Base-by-base conservation (phyloP, 164 flowering plant species). In the Taxillus chinensis region DNA sequence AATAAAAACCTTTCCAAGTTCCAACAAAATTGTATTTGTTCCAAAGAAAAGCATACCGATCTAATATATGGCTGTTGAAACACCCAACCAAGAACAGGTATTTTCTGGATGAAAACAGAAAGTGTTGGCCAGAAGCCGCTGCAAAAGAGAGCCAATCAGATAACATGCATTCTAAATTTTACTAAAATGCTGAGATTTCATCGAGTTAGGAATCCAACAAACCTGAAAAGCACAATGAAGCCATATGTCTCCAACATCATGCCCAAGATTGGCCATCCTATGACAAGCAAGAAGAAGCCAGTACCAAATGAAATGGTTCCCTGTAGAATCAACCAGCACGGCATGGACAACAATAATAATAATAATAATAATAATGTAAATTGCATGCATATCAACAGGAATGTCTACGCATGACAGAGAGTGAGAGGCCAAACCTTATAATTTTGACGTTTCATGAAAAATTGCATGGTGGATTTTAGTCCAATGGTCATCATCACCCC, bases 81-180 rank as follows among this genome's bases (percentile, higher is more conserved):
- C n/a, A 95, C 65, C 99, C 97, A 90, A 57, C 99, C 97, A 67
- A 95, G 76, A 68, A 95, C 45, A 37, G 99, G 99, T 66, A 95
- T 91, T 80, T 72, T 86, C 75, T 91, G 97, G 41, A 90, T 61
- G 68, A 95, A 95, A 60, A 95, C 96, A 45, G 95, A 80, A 43
- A 89, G 68, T 27, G 99, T 91, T 27, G 97, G 97, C 96, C 99
- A 93, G 75, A 90, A 93, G 41, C 98, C 97, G 75, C 97, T 88
- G 89, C 72, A 69, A 39, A 68, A 66, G 51, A 68, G 37, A 59
- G 8, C 48, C 7, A 50, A 63, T 73, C 61, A 77, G 61, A n/a
- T 70, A 41, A 13, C 12, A 55, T 14, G 49, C 39, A 17, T 3
- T 27, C 10, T 7, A 62, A 64, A 9, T 6, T 2, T 14, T 15